These are phyloP conservation scores for Allium sativum DNA, from an alignment of 106 monocot species.

Conservation along the genomic window DNA sequence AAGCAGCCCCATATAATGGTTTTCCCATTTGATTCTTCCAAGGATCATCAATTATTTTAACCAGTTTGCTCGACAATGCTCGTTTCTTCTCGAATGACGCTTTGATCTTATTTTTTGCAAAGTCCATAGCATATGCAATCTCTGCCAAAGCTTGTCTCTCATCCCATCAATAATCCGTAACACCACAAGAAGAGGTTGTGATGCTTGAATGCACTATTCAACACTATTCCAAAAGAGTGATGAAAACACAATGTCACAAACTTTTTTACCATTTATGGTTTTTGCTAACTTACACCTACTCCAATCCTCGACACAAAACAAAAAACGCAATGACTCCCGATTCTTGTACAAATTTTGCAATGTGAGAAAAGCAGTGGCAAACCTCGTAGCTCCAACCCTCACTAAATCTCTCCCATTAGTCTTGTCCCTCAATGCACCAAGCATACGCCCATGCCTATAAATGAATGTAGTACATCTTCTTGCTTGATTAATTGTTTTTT, in stretches of 20 bases:
- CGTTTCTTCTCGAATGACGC: neutral
- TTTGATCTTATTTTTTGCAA: neutral
- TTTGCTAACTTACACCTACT: neutral
- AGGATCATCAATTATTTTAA: no score
- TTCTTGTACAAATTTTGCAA: neutral
- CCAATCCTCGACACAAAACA: neutral
- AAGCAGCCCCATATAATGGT: no score
- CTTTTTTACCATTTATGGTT: neutral
- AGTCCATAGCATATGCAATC: neutral
- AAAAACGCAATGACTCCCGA: neutral
- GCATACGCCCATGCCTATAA: neutral
- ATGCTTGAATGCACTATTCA: neutral
- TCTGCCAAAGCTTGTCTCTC: neutral
- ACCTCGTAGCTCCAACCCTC: neutral
- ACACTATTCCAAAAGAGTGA: neutral
- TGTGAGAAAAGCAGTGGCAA: neutral
- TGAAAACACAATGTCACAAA: neutral
- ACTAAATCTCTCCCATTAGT: conserved; percentile 3
- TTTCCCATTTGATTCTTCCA: no score
- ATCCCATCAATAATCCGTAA: neutral
- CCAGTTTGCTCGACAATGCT: no score
- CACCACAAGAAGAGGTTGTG: neutral
- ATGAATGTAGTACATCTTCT: conserved; percentile 1
- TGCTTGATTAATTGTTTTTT: neutral
- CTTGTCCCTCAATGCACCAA: neutral